Evolutionary conservation across 139 green algal species (phyloP).

Genomic region (Gonium pectorale): DNA sequence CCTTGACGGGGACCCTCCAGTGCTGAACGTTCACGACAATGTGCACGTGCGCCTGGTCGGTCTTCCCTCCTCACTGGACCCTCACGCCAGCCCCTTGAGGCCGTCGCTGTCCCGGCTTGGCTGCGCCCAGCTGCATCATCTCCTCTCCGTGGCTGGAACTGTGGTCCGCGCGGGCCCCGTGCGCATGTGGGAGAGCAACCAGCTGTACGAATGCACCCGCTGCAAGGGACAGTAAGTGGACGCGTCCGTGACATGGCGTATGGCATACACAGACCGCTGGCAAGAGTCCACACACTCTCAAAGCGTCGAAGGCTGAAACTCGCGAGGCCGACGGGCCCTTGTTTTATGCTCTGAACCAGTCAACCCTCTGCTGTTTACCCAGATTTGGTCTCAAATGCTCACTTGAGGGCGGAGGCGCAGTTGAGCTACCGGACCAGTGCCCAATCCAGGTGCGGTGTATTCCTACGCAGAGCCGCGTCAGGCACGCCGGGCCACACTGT

Average conservation of each 20-base stretch:
- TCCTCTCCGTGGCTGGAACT: constrained; percentile 83
- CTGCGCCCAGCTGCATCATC: constrained; percentile 63
- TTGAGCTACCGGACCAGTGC: constrained; percentile 47
- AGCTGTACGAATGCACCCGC: constrained; percentile 59
- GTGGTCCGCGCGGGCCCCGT: constrained; percentile 78
- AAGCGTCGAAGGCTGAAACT: too few species aligned
- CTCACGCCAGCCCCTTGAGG: neutral
- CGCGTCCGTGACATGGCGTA: neutral
- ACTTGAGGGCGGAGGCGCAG: constrained; percentile 48
- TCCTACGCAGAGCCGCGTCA: too few species aligned
- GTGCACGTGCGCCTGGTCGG: constrained; percentile 69
- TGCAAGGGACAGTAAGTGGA: constrained; percentile 27
- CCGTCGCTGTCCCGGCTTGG: constrained; percentile 65
- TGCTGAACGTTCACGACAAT: constrained; percentile 56
- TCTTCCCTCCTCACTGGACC: constrained; percentile 59
- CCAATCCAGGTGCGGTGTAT: constrained; percentile 4
- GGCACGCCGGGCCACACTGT: too few species aligned
- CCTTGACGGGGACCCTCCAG: too few species aligned
- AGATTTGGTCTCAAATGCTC: constrained; percentile 28
- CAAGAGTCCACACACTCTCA: too few species aligned
- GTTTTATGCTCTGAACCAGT: too few species aligned
- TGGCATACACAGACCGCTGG: too few species aligned
- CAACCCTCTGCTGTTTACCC: too few species aligned
- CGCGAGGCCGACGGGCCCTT: too few species aligned
- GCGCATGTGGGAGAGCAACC: constrained; percentile 79